A percentile compares a stretch with the other conserved stretches of the same genome.
phyloP scores from a whole-genome alignment of 192 early-diverging fungal genomes.

The Pilobolus umbonatus region DNA sequence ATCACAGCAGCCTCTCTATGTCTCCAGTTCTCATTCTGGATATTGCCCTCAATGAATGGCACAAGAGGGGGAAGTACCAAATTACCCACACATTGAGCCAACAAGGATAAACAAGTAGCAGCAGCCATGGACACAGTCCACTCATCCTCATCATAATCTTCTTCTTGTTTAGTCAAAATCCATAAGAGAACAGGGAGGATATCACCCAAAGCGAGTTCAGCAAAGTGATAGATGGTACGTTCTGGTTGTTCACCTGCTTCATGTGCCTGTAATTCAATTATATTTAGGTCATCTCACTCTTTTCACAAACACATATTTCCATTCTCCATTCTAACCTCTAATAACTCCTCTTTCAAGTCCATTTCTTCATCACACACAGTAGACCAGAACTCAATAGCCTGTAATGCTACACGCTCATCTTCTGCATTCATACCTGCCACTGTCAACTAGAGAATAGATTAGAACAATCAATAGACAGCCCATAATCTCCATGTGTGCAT shows the following conservation, averaged over 20 bases:
- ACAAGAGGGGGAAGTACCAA: slow-evolving; percentile 79
- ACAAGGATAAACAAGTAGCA: slow-evolving; percentile 86
- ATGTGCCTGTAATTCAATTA: slow-evolving; percentile 21
- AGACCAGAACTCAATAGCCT: slow-evolving; percentile 99
- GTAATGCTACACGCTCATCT: slow-evolving; percentile 84
- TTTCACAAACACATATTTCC: not conserved
- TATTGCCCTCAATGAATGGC: slow-evolving; percentile 85
- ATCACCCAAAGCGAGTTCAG: slow-evolving; percentile 68
- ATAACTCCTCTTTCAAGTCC: slow-evolving; percentile 58
- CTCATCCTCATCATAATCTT: slow-evolving; percentile 98
- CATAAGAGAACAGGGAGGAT: slow-evolving; percentile 82
- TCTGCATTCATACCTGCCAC: slow-evolving; percentile 88
- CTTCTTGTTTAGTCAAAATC: slow-evolving; percentile 93
- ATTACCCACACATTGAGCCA: slow-evolving; percentile 80
- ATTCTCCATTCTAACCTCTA: slow-evolving; percentile 50
- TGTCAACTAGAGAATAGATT: slow-evolving; percentile 57
- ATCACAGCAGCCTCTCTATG: slow-evolving; percentile 95
- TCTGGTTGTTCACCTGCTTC: slow-evolving; percentile 47
- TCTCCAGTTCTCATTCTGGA: slow-evolving; percentile 84
- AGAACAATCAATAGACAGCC: slow-evolving; percentile 7
- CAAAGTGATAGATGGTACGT: slow-evolving; percentile 67
- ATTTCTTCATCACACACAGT: slow-evolving; percentile 96
- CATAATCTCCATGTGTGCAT: not conserved
- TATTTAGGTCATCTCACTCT: not conserved
- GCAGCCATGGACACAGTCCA: slow-evolving; percentile 99